Conservation (phyloP, 805 yeast species). For the Ogataea salicorniae region DNA sequence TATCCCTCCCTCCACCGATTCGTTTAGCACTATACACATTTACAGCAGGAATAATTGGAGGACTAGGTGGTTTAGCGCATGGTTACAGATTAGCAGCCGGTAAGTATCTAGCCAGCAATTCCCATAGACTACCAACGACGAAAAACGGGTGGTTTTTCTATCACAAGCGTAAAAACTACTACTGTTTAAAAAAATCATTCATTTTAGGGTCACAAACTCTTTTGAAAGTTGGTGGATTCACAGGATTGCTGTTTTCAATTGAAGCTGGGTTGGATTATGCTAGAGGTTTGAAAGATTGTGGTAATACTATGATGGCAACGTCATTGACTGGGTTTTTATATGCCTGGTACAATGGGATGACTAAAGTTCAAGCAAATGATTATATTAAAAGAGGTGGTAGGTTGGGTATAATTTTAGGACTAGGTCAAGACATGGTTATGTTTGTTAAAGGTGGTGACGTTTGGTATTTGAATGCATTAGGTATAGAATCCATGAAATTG, state of each 20-base stretch:
- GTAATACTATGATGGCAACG: constrained; percentile 59
- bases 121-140: constrained; percentile 72
- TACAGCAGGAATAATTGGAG: constrained; percentile 40
- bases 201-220: constrained; percentile 41
- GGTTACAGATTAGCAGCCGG: constrained; percentile 55
- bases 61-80: constrained; percentile 49
- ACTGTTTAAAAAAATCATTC: constrained; percentile 54
- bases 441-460: constrained; percentile 54
- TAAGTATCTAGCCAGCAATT: constrained; percentile 69
- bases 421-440: constrained; percentile 60
- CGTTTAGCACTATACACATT: constrained; percentile 39
- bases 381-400: constrained; percentile 47
- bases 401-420: constrained; percentile 58
- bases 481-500: constrained; percentile 22
- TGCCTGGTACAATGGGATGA: constrained; percentile 41
- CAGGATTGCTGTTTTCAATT: constrained; percentile 47
- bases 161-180: constrained; percentile 78
- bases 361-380: constrained; percentile 36
- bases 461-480: constrained; percentile 51
- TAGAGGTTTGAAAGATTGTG: constrained; percentile 48
- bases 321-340: constrained; percentile 46
- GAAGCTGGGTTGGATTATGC: constrained; percentile 58
- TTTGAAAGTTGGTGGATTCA: constrained; percentile 38
- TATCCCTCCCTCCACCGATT: constrained; percentile 44
- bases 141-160: constrained; percentile 87